A percentile compares a stretch with the other conserved stretches of the same genome.
These are phyloP conservation scores for Oenanthe sinensis DNA, from an alignment of 129 eudicot species.

Conservation along the genomic window DNA sequence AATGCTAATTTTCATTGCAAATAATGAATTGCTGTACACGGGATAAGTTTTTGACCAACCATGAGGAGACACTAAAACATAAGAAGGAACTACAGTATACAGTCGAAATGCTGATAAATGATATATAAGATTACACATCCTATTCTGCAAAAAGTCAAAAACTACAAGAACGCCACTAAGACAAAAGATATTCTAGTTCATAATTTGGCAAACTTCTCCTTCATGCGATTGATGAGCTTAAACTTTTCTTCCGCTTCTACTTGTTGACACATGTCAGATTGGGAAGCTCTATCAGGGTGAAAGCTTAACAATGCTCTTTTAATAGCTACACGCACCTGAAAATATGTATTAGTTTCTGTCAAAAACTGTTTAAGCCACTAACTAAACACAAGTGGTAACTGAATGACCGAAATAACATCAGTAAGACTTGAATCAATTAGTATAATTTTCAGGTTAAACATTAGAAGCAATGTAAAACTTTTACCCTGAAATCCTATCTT, in stretches of 20 bases:
- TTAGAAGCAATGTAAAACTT: not conserved
- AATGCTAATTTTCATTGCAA: not conserved
- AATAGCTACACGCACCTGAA: slow-evolving; percentile 71
- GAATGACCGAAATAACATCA: not conserved
- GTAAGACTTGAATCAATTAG: not conserved
- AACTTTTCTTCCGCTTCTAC: slow-evolving; percentile 86
- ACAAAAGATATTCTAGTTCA: not conserved
- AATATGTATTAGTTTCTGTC: slow-evolving; percentile 14
- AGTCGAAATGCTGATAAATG: not conserved
- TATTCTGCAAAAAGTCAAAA: not conserved
- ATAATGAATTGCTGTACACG: not conserved
- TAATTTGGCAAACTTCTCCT: slow-evolving; percentile 31
- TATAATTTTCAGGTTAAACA: not conserved
- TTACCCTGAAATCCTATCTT: not conserved
- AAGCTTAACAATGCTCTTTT: slow-evolving; percentile 57
- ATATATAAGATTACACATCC: not conserved
- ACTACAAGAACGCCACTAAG: not conserved
- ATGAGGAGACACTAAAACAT: not conserved
- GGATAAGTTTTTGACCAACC: not conserved
- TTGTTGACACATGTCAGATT: slow-evolving; percentile 45
- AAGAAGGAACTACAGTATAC: not conserved
- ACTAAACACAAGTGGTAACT: not conserved
- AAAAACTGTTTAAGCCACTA: not conserved
- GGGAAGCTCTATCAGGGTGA: slow-evolving; percentile 64
- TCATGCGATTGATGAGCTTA: slow-evolving; percentile 70